Conservation (phyloP, 176 grass and related monocot genomes). For the Cenchrus americanus region DNA sequence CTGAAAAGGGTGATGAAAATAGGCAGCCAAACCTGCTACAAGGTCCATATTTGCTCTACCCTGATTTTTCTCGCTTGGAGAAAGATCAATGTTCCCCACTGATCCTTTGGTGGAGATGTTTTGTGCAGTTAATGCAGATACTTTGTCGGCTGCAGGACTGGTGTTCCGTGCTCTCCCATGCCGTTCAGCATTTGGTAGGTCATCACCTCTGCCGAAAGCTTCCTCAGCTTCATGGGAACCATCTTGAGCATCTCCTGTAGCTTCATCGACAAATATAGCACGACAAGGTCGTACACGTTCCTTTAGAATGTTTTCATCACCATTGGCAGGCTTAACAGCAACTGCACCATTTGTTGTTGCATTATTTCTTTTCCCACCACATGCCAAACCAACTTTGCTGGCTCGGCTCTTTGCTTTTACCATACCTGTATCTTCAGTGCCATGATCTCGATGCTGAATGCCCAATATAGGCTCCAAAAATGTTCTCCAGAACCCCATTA, state of each 20-base stretch:
- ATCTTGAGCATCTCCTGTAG: conserved; percentile 55
- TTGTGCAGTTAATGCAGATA: not conserved
- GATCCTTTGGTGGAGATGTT: conserved; percentile 38
- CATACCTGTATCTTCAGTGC: conserved; percentile 49
- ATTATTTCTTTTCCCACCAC: conserved; percentile 51
- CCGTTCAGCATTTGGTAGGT: conserved; percentile 35
- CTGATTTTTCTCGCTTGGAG: not conserved
- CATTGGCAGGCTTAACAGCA: conserved; percentile 51
- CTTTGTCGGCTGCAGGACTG: not conserved
- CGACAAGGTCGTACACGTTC: conserved; percentile 5
- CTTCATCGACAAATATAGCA: conserved; percentile 51
- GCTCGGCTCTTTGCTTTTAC: conserved; percentile 62
- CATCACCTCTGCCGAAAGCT: conserved; percentile 37
- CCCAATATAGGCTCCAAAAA: conserved; percentile 88
- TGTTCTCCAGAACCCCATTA: conserved; percentile 83
- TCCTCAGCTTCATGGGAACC: conserved; percentile 56
- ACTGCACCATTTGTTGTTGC: conserved; percentile 37
- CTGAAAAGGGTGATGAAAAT: not conserved
- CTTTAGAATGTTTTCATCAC: conserved; percentile 52
- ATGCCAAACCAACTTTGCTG: conserved; percentile 44
- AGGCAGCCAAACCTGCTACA: not conserved
- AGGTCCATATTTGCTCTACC: not conserved
- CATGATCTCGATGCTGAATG: conserved; percentile 52
- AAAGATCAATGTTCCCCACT: not conserved
- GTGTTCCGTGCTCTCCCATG: conserved; percentile 69